Evolutionary conservation across 2,329 filamentous ascomycete genomes (phyloP), one percentile per base, ranked within the genome.

Genomic region (Botrytis medusae): DNA sequence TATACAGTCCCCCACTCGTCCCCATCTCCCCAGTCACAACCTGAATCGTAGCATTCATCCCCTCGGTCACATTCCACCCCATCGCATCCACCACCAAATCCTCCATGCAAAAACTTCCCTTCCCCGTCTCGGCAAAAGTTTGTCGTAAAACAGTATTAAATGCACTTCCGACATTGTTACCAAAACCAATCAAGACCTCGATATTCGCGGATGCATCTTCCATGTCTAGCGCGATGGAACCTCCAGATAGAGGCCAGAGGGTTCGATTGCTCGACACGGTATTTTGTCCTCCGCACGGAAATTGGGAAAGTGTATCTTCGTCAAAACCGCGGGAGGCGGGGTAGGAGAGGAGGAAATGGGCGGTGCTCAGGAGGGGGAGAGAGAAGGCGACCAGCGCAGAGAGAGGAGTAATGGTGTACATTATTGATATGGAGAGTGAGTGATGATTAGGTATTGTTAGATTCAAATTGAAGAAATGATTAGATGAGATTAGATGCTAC

Each of bases 11-110:
- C 40, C 86, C 86, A 40, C 84, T 86, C 4, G 84, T 84, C 57
- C 88, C 85, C 46, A 88, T 90, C 69, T 61, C 25, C n/a, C 89
- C 85, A 4, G 89, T 91, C 54, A 94, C 85, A 69, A 94, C 89
- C 83, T 94, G 92, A 72, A 95, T 84, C 20, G 89, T 91, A 18
- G 87, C 92, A 67, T 87, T 85, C 77, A 87, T 87, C 62, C 92
- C 92, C 40, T 92, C 89, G 34, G 81, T 82, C 69, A 86, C 84
- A 59, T 76, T 76, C 32, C 88, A 76, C 6, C 82, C 83, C 16
- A 79, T 4, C 10, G n/a, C n/a, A 40, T 6, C 18, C 22, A 92
- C 81, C 44, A 82, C 80, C 22, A 94, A 83, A 75, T 85, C 82
- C 16, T 89, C 87, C 44, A 94, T 79, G 82, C 92, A 95, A 79